Evolutionary conservation across 139 green algal species (phyloP).

Genomic region (Closterium sp.): DNA sequence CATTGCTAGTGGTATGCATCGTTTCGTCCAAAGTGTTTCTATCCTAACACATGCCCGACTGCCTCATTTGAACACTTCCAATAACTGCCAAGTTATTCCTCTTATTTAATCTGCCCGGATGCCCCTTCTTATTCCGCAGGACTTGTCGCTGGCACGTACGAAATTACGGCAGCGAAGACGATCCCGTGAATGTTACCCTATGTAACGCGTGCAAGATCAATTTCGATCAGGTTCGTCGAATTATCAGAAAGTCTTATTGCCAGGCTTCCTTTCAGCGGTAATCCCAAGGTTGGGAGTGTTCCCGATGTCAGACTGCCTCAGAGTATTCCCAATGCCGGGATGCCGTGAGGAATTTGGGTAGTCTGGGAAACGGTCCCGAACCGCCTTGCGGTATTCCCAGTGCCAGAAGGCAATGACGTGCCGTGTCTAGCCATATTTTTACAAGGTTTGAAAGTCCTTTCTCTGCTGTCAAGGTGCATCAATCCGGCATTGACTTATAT

Average conservation of each 20-base stretch:
- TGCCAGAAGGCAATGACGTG: background rate
- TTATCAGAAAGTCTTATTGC: background rate
- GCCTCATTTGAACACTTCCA: too few species aligned
- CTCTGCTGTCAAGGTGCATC: too few species aligned
- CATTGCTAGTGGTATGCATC: background rate
- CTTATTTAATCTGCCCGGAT: background rate
- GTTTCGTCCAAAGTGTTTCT: background rate
- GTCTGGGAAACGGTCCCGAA: background rate
- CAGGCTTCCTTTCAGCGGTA: background rate
- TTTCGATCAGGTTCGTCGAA: slow-evolving; percentile 29
- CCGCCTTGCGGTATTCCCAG: background rate
- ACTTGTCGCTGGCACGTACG: slow-evolving; percentile 41
- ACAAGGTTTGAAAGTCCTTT: too few species aligned
- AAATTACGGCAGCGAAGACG: slow-evolving; percentile 32
- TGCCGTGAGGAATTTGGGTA: background rate
- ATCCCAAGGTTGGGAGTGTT: background rate
- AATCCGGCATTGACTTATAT: too few species aligned
- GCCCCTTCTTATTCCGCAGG: background rate
- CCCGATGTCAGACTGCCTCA: background rate
- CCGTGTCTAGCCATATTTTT: too few species aligned
- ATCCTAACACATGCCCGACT: background rate
- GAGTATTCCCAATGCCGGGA: background rate
- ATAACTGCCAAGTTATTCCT: background rate
- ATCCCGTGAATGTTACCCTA: slow-evolving; percentile 38
- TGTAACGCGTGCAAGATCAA: slow-evolving; percentile 48